These are phyloP conservation scores for Picea abies DNA, from an alignment of 83 land plant species.

Conservation along the genomic window DNA sequence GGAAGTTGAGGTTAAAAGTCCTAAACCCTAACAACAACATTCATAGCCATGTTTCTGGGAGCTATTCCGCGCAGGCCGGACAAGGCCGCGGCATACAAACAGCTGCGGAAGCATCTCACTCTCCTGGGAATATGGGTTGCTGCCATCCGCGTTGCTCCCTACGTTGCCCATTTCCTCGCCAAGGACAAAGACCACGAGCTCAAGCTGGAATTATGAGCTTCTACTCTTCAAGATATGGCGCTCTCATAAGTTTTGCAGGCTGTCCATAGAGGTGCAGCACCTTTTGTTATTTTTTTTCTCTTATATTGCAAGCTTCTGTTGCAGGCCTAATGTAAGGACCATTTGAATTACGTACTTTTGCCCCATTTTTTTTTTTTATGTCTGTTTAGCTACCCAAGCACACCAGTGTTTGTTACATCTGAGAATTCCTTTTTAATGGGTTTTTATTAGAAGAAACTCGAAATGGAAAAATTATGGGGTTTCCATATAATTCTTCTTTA, in stretches of 20 bases:
- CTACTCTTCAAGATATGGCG: neutral
- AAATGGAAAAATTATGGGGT: no score
- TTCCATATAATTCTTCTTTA: no score
- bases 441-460: no score
- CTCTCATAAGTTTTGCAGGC: neutral
- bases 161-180: slow-evolving; percentile 53
- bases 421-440: no score
- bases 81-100: slow-evolving; percentile 64
- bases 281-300: neutral
- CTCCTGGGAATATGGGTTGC: slow-evolving; percentile 60
- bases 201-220: slow-evolving; percentile 44
- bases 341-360: neutral
- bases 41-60: slow-evolving; percentile 40
- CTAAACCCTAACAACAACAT: no score
- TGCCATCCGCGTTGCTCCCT: slow-evolving; percentile 61
- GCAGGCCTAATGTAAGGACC: neutral
- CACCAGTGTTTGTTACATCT: neutral
- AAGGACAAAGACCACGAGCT: slow-evolving; percentile 45
- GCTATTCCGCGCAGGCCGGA: slow-evolving; percentile 70
- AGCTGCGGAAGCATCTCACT: slow-evolving; percentile 54
- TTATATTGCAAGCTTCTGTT: neutral
- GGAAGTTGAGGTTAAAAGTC: no score
- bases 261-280: neutral
- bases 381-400: neutral
- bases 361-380: neutral